Percentiles rank a stretch among this genome's conserved stretches.
These are phyloP conservation scores for Onygena corvina DNA, from an alignment of 2,329 filamentous ascomycete species.

Conservation along the genomic window DNA sequence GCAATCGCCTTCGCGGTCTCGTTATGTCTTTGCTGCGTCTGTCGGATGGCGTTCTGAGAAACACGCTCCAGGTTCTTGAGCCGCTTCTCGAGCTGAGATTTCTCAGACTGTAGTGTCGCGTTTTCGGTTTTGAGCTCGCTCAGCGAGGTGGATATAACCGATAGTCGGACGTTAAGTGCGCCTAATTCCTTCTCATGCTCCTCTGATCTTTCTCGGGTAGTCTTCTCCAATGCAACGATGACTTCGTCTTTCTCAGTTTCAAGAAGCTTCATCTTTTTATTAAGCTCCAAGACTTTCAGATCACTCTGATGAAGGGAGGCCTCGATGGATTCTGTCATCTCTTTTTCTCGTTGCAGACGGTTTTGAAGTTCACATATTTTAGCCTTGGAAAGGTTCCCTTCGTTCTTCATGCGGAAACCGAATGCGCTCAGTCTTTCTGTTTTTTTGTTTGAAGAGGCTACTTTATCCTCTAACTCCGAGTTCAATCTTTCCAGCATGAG, in stretches of 20 bases:
- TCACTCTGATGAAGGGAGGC: conserved; percentile 26
- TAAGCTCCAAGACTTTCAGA: conserved; percentile 26
- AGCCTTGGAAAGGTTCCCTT: conserved; percentile 23
- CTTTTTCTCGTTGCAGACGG: conserved; percentile 26
- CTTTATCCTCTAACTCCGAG: conserved; percentile 30
- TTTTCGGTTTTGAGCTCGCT: conserved; percentile 27
- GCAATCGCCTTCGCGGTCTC: conserved; percentile 19
- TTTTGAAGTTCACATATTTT: conserved; percentile 26
- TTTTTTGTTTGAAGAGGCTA: conserved; percentile 21
- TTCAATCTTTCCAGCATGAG: conserved; percentile 34
- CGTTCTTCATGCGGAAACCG: conserved; percentile 30
- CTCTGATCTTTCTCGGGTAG: conserved; percentile 18
- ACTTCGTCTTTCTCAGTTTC: conserved; percentile 23
- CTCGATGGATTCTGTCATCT: conserved; percentile 26
- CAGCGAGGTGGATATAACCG: conserved; percentile 31
- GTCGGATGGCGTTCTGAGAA: conserved; percentile 29
- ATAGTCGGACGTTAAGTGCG: conserved; percentile 32
- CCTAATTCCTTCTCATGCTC: conserved; percentile 28
- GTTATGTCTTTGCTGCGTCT: conserved; percentile 28
- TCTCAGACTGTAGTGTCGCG: conserved; percentile 27
- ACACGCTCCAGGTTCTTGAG: conserved; percentile 27
- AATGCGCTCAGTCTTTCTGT: conserved; percentile 25
- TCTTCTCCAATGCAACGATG: conserved; percentile 19
- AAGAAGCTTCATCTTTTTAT: conserved; percentile 28
- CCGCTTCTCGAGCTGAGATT: conserved; percentile 28